Conservation (phyloP, 805 yeast species). For the Brettanomyces nanus region DNA sequence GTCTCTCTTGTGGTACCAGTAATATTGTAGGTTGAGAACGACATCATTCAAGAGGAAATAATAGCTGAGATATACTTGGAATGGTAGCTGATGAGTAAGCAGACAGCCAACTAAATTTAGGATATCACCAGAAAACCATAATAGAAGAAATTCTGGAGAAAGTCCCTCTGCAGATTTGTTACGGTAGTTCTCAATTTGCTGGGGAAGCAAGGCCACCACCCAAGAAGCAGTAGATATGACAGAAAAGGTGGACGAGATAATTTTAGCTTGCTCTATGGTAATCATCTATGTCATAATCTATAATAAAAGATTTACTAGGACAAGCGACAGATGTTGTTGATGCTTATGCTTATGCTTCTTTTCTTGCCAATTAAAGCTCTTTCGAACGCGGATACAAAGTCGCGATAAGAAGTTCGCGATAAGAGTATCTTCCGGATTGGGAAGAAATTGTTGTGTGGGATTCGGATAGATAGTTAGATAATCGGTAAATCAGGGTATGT, state of each 20-base stretch:
- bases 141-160: slow-evolving; percentile 22
- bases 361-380: no score
- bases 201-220: slow-evolving; percentile 31
- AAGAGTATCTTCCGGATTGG: no score
- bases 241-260: slow-evolving; percentile 17
- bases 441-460: no score
- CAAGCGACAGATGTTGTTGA: no score
- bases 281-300: no score
- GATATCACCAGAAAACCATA: slow-evolving; percentile 29
- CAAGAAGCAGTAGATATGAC: slow-evolving; percentile 25
- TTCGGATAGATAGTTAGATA: no score
- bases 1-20: slow-evolving; percentile 39
- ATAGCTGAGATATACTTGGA: slow-evolving; percentile 63
- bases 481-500: no score
- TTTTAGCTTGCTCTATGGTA: slow-evolving; percentile 4
- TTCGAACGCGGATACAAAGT: no score
- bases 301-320: no score
- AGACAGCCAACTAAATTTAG: slow-evolving; percentile 54
- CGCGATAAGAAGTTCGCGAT: no score
- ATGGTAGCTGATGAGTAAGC: slow-evolving; percentile 69
- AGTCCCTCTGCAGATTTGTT: slow-evolving; percentile 26
- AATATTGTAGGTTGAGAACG: slow-evolving; percentile 60
- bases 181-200: slow-evolving; percentile 25
- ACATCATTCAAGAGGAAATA: slow-evolving; percentile 71
- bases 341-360: no score